phyloP scores from a whole-genome alignment of 768 basidiomycete species.

The Phlebiopsis gigantea region DNA sequence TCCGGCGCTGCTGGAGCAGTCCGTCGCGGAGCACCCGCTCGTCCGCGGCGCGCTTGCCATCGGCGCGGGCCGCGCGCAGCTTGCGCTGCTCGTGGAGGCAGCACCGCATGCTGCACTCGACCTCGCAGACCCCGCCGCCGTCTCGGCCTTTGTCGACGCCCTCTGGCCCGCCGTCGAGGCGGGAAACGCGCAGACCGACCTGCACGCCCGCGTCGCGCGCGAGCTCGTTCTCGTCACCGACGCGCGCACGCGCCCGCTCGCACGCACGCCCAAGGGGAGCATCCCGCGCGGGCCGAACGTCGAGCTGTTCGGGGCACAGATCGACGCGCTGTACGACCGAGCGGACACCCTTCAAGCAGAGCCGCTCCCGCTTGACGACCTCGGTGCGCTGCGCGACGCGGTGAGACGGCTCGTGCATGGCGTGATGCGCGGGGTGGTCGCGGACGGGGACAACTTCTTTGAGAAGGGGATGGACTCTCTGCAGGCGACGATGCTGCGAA shows the following conservation, averaged over 20 bases:
- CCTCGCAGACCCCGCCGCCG: slow-evolving; percentile 2
- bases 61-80: slow-evolving; percentile 29
- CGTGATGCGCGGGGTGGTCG: slow-evolving; percentile 14
- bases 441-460: slow-evolving; percentile 30
- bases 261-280: slow-evolving; percentile 35
- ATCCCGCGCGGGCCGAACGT: slow-evolving; percentile 30
- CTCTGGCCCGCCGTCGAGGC: slow-evolving; percentile 26
- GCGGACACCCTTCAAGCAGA: slow-evolving; percentile 19
- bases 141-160: slow-evolving; percentile 22
- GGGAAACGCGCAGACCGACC: slow-evolving; percentile 32
- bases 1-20: slow-evolving; percentile 29
- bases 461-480: slow-evolving; percentile 38
- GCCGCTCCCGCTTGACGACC: slow-evolving; percentile 22
- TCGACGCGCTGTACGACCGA: slow-evolving; percentile 29
- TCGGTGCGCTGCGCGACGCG: slow-evolving; percentile 19
- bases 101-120: slow-evolving; percentile 13
- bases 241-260: slow-evolving; percentile 25
- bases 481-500: slow-evolving; percentile 32
- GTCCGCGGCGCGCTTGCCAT: slow-evolving; percentile 35
- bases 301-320: slow-evolving; percentile 28
- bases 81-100: slow-evolving; percentile 33
- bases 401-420: slow-evolving; percentile 17
- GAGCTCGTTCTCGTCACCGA: slow-evolving; percentile 36
- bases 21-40: slow-evolving; percentile 30
- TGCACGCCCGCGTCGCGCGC: slow-evolving; percentile 31